phyloP scores from a whole-genome alignment of 169 alveolate genomes.

The Plasmodium chabaudi region DNA sequence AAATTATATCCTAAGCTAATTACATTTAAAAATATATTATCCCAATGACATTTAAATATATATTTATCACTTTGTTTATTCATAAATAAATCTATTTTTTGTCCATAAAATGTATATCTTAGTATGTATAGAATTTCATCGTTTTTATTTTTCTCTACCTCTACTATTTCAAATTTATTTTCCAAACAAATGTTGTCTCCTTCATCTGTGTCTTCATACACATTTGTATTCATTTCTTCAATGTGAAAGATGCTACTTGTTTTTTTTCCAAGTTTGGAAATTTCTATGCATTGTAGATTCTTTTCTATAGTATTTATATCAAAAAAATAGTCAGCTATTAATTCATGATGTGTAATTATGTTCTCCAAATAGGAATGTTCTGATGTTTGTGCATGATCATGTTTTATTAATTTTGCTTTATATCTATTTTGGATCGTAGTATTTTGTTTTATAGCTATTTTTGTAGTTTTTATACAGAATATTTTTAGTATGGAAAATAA shows the following conservation, averaged over 20 bases:
- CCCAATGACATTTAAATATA: constrained; percentile 59
- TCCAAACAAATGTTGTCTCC: not conserved
- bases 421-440: not conserved
- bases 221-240: not conserved
- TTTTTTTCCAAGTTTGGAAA: not conserved
- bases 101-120: constrained; percentile 48
- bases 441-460: not conserved
- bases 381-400: constrained; percentile 16
- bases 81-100: constrained; percentile 51
- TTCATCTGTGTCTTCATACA: constrained; percentile 2
- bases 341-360: not conserved
- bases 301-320: constrained; percentile 13
- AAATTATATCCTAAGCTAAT: constrained; percentile 51
- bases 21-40: constrained; percentile 11
- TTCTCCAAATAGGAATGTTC: not conserved
- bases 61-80: constrained; percentile 31
- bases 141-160: constrained; percentile 17
- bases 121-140: constrained; percentile 19
- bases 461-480: constrained; percentile 2
- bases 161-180: constrained; percentile 22
- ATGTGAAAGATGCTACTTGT: too few relatives aligned
- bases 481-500: constrained; percentile 51
- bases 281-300: constrained; percentile 10
- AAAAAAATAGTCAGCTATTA: constrained; percentile 43
- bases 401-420: not conserved